Evolutionary conservation across 371 early-diverging fungal genomes (phyloP).

Genomic region (Amoeboaphelidium occidentale): DNA sequence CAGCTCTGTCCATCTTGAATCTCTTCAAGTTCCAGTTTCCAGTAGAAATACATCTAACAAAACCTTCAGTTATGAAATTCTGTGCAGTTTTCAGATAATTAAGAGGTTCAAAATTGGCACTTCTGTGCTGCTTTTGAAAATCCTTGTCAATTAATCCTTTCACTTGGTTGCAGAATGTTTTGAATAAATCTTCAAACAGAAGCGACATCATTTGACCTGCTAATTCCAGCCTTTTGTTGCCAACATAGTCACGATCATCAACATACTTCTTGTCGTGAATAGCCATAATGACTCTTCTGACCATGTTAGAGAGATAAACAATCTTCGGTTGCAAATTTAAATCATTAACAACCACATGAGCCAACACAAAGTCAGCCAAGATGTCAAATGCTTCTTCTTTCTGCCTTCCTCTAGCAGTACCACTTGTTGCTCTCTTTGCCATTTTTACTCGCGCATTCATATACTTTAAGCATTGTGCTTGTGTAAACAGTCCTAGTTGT

Average conservation of each 20-base stretch:
- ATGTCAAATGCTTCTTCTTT: slow-evolving; percentile 81
- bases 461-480: slow-evolving; percentile 75
- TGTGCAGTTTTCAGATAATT: slow-evolving; percentile 56
- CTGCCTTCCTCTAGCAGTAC: not conserved
- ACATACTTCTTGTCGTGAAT: slow-evolving; percentile 48
- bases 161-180: slow-evolving; percentile 60
- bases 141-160: slow-evolving; percentile 57
- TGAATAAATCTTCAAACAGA: slow-evolving; percentile 99
- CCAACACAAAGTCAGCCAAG: slow-evolving; percentile 72
- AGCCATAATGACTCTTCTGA: slow-evolving; percentile 79
- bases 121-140: slow-evolving; percentile 73
- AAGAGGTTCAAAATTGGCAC: slow-evolving; percentile 84
- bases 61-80: slow-evolving; percentile 77
- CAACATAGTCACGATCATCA: slow-evolving; percentile 99
- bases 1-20: slow-evolving; percentile 99
- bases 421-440: no score
- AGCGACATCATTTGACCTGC: slow-evolving; percentile 95
- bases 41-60: slow-evolving; percentile 89
- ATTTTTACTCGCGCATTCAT: slow-evolving; percentile 59
- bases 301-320: slow-evolving; percentile 91
- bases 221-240: slow-evolving; percentile 98
- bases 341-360: slow-evolving; percentile 79
- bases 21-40: slow-evolving; percentile 99
- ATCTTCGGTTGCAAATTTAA: slow-evolving; percentile 80
- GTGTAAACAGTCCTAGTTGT: slow-evolving; percentile 41